A percentile compares a stretch with the other conserved stretches of the same genome.
Conservation (phyloP, 805 yeast genomes). For the Wickerhamiella alocasiicola region DNA sequence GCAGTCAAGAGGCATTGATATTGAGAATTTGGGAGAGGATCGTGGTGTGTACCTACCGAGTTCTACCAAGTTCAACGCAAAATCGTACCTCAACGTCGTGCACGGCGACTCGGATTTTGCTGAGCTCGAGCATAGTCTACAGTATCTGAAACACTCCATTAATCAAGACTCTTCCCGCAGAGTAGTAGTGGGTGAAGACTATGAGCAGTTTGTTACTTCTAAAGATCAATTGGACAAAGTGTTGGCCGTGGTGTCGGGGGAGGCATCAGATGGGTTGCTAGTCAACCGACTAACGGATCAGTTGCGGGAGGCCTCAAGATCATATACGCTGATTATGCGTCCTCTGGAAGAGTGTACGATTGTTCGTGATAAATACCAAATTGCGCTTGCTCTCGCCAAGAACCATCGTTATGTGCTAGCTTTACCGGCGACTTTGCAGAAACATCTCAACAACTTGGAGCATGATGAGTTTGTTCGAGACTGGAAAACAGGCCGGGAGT, state of each 20-base stretch:
- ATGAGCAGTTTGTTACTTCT: slow-evolving; percentile 49
- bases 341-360: slow-evolving; percentile 44
- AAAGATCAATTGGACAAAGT: slow-evolving; percentile 54
- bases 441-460: slow-evolving; percentile 37
- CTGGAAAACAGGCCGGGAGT: slow-evolving; percentile 39
- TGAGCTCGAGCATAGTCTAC: slow-evolving; percentile 38
- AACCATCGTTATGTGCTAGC: slow-evolving; percentile 43
- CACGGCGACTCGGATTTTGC: slow-evolving; percentile 45
- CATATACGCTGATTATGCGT: slow-evolving; percentile 41
- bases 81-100: slow-evolving; percentile 40
- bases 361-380: slow-evolving; percentile 37
- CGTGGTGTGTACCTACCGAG: slow-evolving; percentile 38
- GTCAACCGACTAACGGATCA: slow-evolving; percentile 28
- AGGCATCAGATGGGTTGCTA: slow-evolving; percentile 16
- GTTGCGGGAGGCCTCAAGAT: slow-evolving; percentile 39
- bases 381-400: slow-evolving; percentile 40
- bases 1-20: slow-evolving; percentile 30
- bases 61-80: slow-evolving; percentile 47
- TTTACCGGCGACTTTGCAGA: slow-evolving; percentile 39
- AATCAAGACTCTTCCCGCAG: slow-evolving; percentile 38
- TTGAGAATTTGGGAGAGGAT: slow-evolving; percentile 25
- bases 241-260: slow-evolving; percentile 30
- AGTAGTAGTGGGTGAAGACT: slow-evolving; percentile 44
- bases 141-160: slow-evolving; percentile 38
- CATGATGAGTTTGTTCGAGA: slow-evolving; percentile 46